phyloP scores from a whole-genome alignment of 2,329 filamentous ascomycete genomes.

The Chrysoporthe cubensis region DNA sequence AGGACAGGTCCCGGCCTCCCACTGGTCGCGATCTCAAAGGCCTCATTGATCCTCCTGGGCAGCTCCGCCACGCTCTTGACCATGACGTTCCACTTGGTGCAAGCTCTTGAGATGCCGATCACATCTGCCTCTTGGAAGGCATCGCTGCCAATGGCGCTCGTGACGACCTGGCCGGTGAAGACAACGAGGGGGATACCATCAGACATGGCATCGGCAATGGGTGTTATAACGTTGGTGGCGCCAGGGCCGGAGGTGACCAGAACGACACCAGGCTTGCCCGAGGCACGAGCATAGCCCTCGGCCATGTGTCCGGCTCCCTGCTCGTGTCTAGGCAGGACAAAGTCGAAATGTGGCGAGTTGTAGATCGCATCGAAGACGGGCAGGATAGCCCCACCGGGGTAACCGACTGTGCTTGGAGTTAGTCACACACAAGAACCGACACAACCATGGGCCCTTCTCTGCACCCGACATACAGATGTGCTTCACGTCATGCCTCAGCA shows the following conservation, averaged over 20 bases:
- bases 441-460: conserved; percentile 1
- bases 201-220: conserved; percentile 93
- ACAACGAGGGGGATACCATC: conserved; percentile 97
- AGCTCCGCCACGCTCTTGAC: conserved; percentile 94
- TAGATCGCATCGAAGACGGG: conserved; percentile 99
- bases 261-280: conserved; percentile 92
- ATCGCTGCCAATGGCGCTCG: conserved; percentile 88
- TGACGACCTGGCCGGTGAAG: conserved; percentile 91
- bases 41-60: conserved; percentile 92
- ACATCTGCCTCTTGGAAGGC: conserved; percentile 97
- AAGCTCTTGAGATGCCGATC: conserved; percentile 88
- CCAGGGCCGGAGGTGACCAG: conserved; percentile 96
- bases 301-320: conserved; percentile 99
- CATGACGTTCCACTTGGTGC: conserved; percentile 99
- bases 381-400: conserved; percentile 93
- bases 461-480: conserved; percentile 76
- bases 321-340: conserved; percentile 93
- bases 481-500: conserved; percentile 89
- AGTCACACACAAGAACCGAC: conserved; percentile 30
- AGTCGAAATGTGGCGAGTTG: conserved; percentile 96
- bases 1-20: conserved; percentile 93
- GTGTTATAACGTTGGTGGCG: conserved; percentile 94
- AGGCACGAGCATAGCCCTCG: conserved; percentile 92
- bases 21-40: conserved; percentile 95
- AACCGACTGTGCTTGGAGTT: conserved; percentile 63